phyloP scores from a whole-genome alignment of 495 filamentous ascomycete genomes.

The Achaetomiella virescens region DNA sequence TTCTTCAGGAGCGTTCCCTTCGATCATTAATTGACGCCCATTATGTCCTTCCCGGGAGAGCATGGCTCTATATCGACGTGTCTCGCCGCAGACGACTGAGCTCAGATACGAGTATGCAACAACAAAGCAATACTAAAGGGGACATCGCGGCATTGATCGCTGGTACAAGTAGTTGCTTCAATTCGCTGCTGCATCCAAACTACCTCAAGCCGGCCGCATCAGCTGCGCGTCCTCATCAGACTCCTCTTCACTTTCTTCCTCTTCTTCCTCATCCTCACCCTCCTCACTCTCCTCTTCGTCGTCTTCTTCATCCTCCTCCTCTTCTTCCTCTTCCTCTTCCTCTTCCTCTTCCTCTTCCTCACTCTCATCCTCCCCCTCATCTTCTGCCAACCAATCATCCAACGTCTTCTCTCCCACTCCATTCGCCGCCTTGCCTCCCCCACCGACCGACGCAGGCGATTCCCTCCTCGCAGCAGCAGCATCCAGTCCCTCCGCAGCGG shows the following conservation, averaged over 20 bases:
- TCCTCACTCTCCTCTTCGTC: constrained; percentile 34
- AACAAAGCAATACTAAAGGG: no score
- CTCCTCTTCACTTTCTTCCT: constrained; percentile 43
- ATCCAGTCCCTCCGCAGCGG: constrained; percentile 63
- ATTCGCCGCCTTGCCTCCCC: constrained; percentile 43
- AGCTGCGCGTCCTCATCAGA: constrained; percentile 30
- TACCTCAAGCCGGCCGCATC: constrained; percentile 9
- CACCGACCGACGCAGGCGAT: neutral
- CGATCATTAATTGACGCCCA: no score
- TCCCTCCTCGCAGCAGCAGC: constrained; percentile 31
- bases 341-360: constrained; percentile 35
- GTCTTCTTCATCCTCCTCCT: constrained; percentile 45
- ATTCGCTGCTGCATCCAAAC: neutral
- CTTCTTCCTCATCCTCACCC: constrained; percentile 39
- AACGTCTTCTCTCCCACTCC: constrained; percentile 61
- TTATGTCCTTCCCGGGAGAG: no score
- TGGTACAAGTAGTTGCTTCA: neutral
- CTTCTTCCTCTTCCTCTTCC: constrained; percentile 43
- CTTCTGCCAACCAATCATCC: constrained; percentile 83
- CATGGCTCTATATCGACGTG: no score
- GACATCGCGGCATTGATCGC: no score
- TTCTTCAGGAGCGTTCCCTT: no score
- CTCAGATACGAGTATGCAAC: no score
- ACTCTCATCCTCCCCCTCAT: constrained; percentile 41
- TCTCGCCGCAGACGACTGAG: no score